phyloP scores from a whole-genome alignment of 129 eudicot species.

The Flaveria brownii region DNA sequence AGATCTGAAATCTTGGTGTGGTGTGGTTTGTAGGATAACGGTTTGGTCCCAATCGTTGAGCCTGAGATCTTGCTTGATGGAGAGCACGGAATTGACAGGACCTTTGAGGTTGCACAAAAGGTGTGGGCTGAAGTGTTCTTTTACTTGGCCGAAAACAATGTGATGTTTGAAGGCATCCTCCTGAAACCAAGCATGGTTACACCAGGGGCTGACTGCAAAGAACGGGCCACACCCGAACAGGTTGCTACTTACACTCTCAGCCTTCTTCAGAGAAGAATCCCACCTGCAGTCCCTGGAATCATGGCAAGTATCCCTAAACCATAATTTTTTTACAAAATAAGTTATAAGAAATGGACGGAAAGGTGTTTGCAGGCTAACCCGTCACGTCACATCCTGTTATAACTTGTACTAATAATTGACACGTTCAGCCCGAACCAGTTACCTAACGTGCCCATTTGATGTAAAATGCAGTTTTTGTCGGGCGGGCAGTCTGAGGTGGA shows the following conservation, averaged over 20 bases:
- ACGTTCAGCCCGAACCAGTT: background rate
- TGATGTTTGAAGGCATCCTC: slow-evolving; percentile 70
- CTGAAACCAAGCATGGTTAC: slow-evolving; percentile 91
- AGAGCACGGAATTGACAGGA: slow-evolving; percentile 69
- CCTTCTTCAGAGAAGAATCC: slow-evolving; percentile 69
- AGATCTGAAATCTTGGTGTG: slow-evolving; percentile 17
- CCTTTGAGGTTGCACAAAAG: slow-evolving; percentile 64
- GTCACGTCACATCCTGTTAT: background rate
- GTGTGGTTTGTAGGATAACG: slow-evolving; percentile 58
- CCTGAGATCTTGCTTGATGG: slow-evolving; percentile 74
- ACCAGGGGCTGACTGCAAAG: slow-evolving; percentile 74
- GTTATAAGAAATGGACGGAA: background rate
- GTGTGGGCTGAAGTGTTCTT: slow-evolving; percentile 85
- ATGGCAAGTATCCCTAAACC: slow-evolving; percentile 51
- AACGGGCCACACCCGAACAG: slow-evolving; percentile 68
- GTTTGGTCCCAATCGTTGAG: slow-evolving; percentile 78
- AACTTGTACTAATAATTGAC: background rate
- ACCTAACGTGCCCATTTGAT: background rate
- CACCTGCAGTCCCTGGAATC: slow-evolving; percentile 87
- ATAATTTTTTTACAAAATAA: background rate
- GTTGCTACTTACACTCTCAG: slow-evolving; percentile 70
- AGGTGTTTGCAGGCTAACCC: background rate
- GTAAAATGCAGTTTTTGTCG: slow-evolving; percentile 67
- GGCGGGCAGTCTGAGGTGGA: slow-evolving; percentile 94
- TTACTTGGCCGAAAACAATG: slow-evolving; percentile 70